Evolutionary conservation across 345 rosid genomes (phyloP), one percentile per base, ranked within the genome.

Genomic region (Pugionium cornutum): DNA sequence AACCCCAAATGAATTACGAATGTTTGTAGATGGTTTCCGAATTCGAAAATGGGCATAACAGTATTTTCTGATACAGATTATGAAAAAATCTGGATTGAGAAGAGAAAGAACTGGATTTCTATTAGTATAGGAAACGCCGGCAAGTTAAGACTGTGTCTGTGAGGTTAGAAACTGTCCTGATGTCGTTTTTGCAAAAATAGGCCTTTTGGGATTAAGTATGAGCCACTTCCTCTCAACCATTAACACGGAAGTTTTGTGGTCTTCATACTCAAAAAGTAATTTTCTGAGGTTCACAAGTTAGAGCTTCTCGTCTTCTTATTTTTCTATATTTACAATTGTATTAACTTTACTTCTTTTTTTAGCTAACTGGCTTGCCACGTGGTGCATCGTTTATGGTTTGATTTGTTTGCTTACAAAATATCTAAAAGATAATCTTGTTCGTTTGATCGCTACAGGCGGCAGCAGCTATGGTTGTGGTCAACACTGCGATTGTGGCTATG

Each of bases 231-330:
- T 64, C 33, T 64, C 59, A 57, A 72, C 65, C 76, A 72, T 34
- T 11, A 72, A 57, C 70, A 72, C 76, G 56, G 27, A 47, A 40
- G 45, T 72, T 72, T 5, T 72, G 41, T 72, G 76, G 76, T 64
- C 27, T 56, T 41, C 26, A 54, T 7, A 47, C 49, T 47, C 29
- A 5, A 7, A 45, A 62, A 70, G 56, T 18, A 9, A 25, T 9
- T 70, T 30, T 47, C 9, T 33, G 69, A 70, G 68, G 75, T 69
- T 70, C 68, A 70, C 68, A 53, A 53, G 39, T 34, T 43, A 11
- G 61, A 61, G 47, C 46, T 60, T 60, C 67, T 11, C 54, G 4
- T 46, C 74, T 69, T 69, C 67, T 60, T 52, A 2, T 45, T 25
- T 67, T 54, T 3, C 4, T 48, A 1, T 6, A 18, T 18, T 62